Percentiles rank a stretch among this genome's conserved stretches.
These are phyloP conservation scores for Ilyonectria sp. DNA, from an alignment of 2,329 filamentous ascomycete genomes.

Conservation along the genomic window DNA sequence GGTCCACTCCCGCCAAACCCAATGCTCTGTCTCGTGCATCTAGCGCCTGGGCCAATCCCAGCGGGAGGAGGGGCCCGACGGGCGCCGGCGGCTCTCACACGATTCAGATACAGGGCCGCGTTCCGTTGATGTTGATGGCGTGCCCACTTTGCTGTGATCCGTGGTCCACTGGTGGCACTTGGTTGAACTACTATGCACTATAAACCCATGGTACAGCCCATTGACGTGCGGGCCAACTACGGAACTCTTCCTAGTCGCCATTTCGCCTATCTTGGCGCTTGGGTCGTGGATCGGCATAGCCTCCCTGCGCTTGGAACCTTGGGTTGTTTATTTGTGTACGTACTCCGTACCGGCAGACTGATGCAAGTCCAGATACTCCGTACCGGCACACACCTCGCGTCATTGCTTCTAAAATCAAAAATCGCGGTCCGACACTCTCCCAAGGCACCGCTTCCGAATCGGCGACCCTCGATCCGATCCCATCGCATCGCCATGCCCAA, in stretches of 20 bases:
- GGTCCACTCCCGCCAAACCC: conserved; percentile 27
- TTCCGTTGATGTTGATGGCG: conserved; percentile 9
- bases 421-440: neutral
- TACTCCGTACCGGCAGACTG: conserved; percentile 10
- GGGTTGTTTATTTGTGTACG: neutral
- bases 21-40: conserved; percentile 28
- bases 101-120: neutral
- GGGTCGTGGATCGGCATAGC: conserved; percentile 1
- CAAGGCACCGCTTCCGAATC: neutral
- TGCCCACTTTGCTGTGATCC: neutral
- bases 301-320: conserved; percentile 2
- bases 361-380: neutral
- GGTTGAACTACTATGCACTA: neutral
- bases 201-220: neutral
- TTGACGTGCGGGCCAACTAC: neutral
- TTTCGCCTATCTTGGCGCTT: neutral
- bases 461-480: neutral
- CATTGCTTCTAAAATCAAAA: neutral
- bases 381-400: neutral
- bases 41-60: conserved; percentile 6
- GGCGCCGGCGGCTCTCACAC: neutral
- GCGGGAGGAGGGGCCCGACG: neutral
- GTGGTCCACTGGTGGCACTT: neutral
- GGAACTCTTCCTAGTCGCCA: neutral
- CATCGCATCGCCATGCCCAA: conserved; percentile 51